Percentiles rank a stretch among this genome's conserved stretches.
phyloP scores from a whole-genome alignment of 805 yeast species.

The Millerago galiae region DNA sequence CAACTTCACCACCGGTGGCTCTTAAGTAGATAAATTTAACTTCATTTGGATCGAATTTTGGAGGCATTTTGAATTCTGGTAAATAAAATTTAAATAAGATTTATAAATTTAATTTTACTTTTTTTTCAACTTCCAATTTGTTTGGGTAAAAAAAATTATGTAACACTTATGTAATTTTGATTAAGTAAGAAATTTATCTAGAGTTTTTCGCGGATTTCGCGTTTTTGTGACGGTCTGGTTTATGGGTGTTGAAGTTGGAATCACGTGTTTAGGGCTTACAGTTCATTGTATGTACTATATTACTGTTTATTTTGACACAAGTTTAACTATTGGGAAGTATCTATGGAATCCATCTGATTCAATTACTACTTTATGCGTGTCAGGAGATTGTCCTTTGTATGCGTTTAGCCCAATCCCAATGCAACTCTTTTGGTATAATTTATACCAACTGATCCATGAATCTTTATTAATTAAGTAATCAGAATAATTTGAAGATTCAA shows the following conservation, averaged over 20 bases:
- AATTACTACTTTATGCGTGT: slow-evolving; percentile 19
- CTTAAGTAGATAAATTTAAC: slow-evolving; percentile 97
- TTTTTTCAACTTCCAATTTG: slow-evolving; percentile 5
- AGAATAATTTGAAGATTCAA: neutral
- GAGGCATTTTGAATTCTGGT: slow-evolving; percentile 62
- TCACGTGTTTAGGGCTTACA: neutral
- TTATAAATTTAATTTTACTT: neutral
- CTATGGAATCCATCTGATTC: slow-evolving; percentile 34
- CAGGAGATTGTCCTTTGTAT: slow-evolving; percentile 4
- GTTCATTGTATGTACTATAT: neutral
- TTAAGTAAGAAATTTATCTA: neutral
- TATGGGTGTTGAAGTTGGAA: neutral
- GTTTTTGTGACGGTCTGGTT: neutral
- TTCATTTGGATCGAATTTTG: slow-evolving; percentile 98
- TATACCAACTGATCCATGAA: slow-evolving; percentile 27
- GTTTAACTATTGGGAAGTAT: slow-evolving; percentile 38
- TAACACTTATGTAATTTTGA: neutral
- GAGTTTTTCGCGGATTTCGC: neutral
- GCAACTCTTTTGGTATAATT: slow-evolving; percentile 25
- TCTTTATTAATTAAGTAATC: slow-evolving; percentile 22
- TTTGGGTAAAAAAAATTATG: neutral
- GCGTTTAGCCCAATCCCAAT: slow-evolving; percentile 20
- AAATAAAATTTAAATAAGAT: neutral
- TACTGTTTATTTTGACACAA: slow-evolving; percentile 9
- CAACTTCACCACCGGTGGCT: slow-evolving; percentile 99